Evolutionary conservation across 2,329 filamentous ascomycete species (phyloP).

Genomic region (Botrytis squamosa): DNA sequence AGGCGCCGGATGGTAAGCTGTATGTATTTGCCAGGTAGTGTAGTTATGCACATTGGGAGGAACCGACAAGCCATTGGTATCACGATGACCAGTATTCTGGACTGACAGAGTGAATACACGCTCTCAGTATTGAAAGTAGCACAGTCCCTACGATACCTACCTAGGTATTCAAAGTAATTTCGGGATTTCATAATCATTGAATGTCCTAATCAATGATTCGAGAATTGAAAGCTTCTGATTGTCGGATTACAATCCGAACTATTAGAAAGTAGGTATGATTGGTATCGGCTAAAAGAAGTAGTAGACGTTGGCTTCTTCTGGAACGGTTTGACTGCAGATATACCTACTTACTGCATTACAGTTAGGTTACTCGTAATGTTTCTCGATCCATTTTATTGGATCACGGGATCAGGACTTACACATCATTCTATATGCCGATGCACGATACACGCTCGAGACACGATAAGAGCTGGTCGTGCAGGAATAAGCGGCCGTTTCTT

Average conservation of each 20-base stretch:
- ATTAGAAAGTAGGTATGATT: neutral
- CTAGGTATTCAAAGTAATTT: neutral
- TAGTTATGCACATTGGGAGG: neutral
- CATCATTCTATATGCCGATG: neutral
- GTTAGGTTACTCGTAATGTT: neutral
- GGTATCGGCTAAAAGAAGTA: neutral
- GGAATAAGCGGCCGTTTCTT: slow-evolving; percentile 7
- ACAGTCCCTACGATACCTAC: neutral
- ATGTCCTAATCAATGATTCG: neutral
- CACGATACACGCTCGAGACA: neutral
- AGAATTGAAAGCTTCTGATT: neutral
- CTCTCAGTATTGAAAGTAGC: neutral
- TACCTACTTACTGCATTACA: neutral
- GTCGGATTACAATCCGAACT: neutral
- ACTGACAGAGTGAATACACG: neutral
- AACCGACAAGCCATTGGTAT: neutral
- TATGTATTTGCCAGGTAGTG: neutral
- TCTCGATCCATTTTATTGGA: neutral
- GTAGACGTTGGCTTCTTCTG: neutral
- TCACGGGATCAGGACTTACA: slow-evolving; percentile 3
- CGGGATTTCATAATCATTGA: neutral
- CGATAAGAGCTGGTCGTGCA: slow-evolving; percentile 9
- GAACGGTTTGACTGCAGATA: neutral
- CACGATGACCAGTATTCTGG: neutral
- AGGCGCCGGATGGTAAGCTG: neutral